phyloP scores from a whole-genome alignment of 805 yeast species.

The Hanseniaspora clermontiae region DNA sequence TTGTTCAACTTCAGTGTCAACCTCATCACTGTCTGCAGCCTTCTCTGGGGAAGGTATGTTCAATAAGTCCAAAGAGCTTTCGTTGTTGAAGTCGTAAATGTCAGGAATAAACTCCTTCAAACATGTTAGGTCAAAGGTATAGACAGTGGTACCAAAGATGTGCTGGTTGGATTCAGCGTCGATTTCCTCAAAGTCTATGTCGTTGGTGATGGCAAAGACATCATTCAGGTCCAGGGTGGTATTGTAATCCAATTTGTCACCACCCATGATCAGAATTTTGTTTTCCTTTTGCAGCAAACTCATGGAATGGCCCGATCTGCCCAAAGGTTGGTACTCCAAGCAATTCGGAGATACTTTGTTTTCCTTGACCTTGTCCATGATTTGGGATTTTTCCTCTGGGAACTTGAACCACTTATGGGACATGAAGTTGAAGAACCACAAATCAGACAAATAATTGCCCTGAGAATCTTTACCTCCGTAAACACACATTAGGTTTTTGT shows the following conservation, averaged over 20 bases:
- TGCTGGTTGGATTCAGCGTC: slow-evolving; percentile 28
- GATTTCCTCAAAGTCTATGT: slow-evolving; percentile 35
- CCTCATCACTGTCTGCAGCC: neutral
- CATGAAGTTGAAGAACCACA: slow-evolving; percentile 64
- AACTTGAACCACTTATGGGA: slow-evolving; percentile 63
- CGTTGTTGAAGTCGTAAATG: slow-evolving; percentile 19
- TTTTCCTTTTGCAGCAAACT: slow-evolving; percentile 49
- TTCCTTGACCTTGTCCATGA: slow-evolving; percentile 26
- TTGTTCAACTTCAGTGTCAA: neutral
- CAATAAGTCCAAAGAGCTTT: slow-evolving; percentile 3
- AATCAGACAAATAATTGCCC: slow-evolving; percentile 53
- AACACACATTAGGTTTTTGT: slow-evolving; percentile 64
- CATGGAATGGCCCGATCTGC: slow-evolving; percentile 85
- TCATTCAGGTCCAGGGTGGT: slow-evolving; percentile 7
- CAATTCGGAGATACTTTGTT: slow-evolving; percentile 12
- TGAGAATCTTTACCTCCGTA: slow-evolving; percentile 78
- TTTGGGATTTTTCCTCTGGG: slow-evolving; percentile 23
- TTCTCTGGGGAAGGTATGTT: neutral
- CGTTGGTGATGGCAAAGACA: slow-evolving; percentile 6
- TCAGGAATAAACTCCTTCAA: slow-evolving; percentile 30
- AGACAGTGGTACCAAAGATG: slow-evolving; percentile 49
- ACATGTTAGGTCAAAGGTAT: slow-evolving; percentile 43
- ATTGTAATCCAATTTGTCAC: slow-evolving; percentile 59
- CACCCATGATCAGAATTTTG: slow-evolving; percentile 78
- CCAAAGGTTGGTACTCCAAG: slow-evolving; percentile 40